A percentile compares a stretch with the other conserved stretches of the same genome.
These are phyloP conservation scores for Agaricus subrufescens DNA, from an alignment of 768 basidiomycete species.

Conservation along the genomic window DNA sequence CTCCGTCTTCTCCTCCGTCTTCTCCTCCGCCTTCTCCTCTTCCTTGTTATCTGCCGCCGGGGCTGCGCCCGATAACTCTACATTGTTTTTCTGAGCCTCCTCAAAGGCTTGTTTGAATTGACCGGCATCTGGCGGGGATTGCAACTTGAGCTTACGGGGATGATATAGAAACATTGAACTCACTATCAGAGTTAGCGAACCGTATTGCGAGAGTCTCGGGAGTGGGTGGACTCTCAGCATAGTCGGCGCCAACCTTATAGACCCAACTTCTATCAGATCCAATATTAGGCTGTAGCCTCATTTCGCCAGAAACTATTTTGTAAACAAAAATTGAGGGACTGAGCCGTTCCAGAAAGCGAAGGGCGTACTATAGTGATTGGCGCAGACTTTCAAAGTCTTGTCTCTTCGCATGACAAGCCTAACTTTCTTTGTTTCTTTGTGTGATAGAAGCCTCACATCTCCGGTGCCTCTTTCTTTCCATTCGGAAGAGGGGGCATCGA, in stretches of 20 bases:
- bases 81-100: slow-evolving; percentile 71
- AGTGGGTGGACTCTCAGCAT: slow-evolving; percentile 84
- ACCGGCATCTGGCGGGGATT: slow-evolving; percentile 56
- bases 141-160: neutral
- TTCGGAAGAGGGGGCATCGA: slow-evolving; percentile 69
- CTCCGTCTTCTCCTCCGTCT: slow-evolving; percentile 23
- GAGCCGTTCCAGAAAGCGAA: slow-evolving; percentile 10
- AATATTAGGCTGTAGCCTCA: slow-evolving; percentile 95
- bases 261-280: slow-evolving; percentile 99
- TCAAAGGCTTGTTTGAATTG: slow-evolving; percentile 91
- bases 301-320: slow-evolving; percentile 72
- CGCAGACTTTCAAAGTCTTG: slow-evolving; percentile 99
- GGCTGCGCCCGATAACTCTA: slow-evolving; percentile 27
- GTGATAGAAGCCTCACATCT: slow-evolving; percentile 86
- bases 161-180: slow-evolving; percentile 24
- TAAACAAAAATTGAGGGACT: neutral
- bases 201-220: slow-evolving; percentile 97
- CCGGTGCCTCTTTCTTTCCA: slow-evolving; percentile 99
- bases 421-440: slow-evolving; percentile 88
- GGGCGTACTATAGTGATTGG: slow-evolving; percentile 85
- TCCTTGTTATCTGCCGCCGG: slow-evolving; percentile 22
- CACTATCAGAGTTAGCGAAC: slow-evolving; percentile 95
- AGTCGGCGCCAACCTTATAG: slow-evolving; percentile 95
- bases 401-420: slow-evolving; percentile 99
- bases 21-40: slow-evolving; percentile 21